A percentile compares a stretch with the other conserved stretches of the same genome.
phyloP scores from a whole-genome alignment of 2,329 filamentous ascomycete species.

The Colletotrichum gigasporum region DNA sequence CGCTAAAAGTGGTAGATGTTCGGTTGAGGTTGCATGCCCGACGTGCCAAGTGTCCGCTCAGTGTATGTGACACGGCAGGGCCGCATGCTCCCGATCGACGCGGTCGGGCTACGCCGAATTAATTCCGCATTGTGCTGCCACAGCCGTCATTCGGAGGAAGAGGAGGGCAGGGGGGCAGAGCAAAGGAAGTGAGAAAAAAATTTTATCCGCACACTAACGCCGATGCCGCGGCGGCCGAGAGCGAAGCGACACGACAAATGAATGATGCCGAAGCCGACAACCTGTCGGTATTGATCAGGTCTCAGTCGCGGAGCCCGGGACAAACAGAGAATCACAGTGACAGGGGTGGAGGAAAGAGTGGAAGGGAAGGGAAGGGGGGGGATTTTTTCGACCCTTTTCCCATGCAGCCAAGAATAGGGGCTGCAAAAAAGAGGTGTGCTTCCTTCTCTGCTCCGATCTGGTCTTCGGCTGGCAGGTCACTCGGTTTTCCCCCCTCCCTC shows the following conservation, averaged over 20 bases:
- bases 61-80: too few relatives aligned
- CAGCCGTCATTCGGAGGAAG: neutral
- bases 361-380: neutral
- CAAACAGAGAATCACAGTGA: neutral
- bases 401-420: conserved; percentile 15
- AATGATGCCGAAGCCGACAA: neutral
- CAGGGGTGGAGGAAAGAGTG: neutral
- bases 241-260: neutral
- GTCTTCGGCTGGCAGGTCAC: too few relatives aligned
- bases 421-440: neutral
- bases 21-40: too few relatives aligned
- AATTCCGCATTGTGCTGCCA: too few relatives aligned
- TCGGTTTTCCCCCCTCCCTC: neutral
- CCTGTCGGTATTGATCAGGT: neutral
- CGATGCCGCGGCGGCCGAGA: neutral
- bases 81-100: too few relatives aligned
- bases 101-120: neutral
- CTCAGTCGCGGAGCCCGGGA: neutral
- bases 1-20: too few relatives aligned
- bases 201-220: neutral
- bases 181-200: too few relatives aligned
- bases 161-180: neutral
- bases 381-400: neutral
- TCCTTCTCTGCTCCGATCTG: neutral
- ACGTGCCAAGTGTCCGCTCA: too few relatives aligned